Percentiles rank a stretch among this genome's conserved stretches.
These are phyloP conservation scores for Mycena metata DNA, from an alignment of 768 basidiomycete species.

Conservation along the genomic window DNA sequence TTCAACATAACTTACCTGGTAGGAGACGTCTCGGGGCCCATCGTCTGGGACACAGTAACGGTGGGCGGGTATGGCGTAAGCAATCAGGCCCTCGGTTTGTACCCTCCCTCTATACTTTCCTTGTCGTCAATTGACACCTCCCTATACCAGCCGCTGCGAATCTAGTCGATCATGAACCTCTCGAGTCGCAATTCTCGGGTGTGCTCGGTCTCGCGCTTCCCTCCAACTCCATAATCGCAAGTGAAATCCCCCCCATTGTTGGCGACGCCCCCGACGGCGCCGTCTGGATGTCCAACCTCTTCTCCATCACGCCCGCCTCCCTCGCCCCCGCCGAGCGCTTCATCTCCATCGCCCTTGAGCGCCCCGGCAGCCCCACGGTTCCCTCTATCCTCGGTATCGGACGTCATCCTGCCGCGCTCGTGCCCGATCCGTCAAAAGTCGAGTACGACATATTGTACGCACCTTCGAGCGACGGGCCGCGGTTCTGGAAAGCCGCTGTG, in stretches of 20 bases:
- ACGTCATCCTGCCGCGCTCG: constrained; percentile 67
- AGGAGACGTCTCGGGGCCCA: constrained; percentile 70
- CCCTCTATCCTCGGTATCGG: constrained; percentile 80
- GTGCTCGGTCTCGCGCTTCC: constrained; percentile 85
- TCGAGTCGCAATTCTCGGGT: constrained; percentile 70
- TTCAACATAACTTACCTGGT: constrained; percentile 72
- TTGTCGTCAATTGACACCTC: not conserved
- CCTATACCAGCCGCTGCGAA: constrained; percentile 67
- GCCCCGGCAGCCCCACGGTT: constrained; percentile 71
- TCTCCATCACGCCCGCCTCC: constrained; percentile 70
- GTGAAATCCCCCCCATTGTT: constrained; percentile 60
- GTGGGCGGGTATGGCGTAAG: constrained; percentile 75
- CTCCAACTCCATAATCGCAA: constrained; percentile 75
- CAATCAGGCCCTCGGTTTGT: constrained; percentile 78
- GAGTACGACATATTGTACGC: constrained; percentile 58
- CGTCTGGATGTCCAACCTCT: constrained; percentile 76
- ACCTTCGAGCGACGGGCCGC: constrained; percentile 57
- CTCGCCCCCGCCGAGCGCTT: constrained; percentile 73
- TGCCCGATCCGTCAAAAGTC: constrained; percentile 66
- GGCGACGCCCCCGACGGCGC: constrained; percentile 74
- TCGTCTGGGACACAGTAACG: constrained; percentile 77
- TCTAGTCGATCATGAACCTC: constrained; percentile 67
- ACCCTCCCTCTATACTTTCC: not conserved
- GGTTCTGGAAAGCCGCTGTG: constrained; percentile 76
- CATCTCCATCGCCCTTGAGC: constrained; percentile 74